Evolutionary conservation across 2,329 filamentous ascomycete genomes (phyloP).

Genomic region (Penicillium sp.): DNA sequence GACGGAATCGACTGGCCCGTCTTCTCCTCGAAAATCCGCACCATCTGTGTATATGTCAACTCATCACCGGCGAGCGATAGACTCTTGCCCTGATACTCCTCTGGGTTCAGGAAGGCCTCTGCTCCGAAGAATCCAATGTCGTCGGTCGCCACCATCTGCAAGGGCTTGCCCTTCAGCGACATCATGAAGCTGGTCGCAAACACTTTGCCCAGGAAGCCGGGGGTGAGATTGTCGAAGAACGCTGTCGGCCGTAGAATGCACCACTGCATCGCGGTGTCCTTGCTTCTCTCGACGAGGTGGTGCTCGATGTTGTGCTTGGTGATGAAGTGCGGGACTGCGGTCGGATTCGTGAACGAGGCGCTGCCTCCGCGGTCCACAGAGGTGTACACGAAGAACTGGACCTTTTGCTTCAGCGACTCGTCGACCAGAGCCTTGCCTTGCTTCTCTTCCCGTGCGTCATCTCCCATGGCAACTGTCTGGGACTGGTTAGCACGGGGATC

Average conservation of each 20-base stretch:
- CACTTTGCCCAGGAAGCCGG: conserved; percentile 48
- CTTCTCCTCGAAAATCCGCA: conserved; percentile 46
- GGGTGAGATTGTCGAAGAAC: conserved; percentile 58
- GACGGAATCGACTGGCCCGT: conserved; percentile 45
- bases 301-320: conserved; percentile 61
- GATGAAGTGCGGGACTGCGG: conserved; percentile 60
- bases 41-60: conserved; percentile 47
- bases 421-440: conserved; percentile 61
- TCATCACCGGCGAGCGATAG: conserved; percentile 54
- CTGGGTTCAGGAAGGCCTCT: conserved; percentile 46
- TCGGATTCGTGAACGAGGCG: conserved; percentile 50
- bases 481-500: neutral
- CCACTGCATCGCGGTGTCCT: conserved; percentile 53
- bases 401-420: conserved; percentile 53
- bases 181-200: conserved; percentile 46
- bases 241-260: conserved; percentile 60
- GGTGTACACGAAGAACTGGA: conserved; percentile 62
- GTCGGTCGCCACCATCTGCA: conserved; percentile 43
- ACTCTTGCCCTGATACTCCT: conserved; percentile 44
- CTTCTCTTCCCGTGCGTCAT: conserved; percentile 39
- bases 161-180: conserved; percentile 40
- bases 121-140: conserved; percentile 55
- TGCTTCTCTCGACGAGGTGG: conserved; percentile 52
- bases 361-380: conserved; percentile 63
- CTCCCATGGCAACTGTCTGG: neutral